Conservation (phyloP, 176 grass and related monocot species). For the Leersia perrieri region DNA sequence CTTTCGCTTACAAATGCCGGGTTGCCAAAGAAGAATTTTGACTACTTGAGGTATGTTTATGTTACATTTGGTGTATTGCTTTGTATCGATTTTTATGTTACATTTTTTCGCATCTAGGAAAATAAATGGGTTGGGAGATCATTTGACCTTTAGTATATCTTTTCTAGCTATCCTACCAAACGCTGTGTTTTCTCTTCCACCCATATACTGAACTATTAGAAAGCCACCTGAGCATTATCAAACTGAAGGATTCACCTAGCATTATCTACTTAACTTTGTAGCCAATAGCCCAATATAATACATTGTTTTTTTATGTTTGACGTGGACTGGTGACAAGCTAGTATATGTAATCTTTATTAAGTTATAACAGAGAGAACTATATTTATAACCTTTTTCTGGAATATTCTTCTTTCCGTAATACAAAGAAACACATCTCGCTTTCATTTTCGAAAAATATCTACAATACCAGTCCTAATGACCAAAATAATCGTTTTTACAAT, state of each 20-base stretch:
- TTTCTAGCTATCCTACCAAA: not conserved
- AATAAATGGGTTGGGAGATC: not conserved
- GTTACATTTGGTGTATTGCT: not conserved
- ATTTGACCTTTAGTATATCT: not conserved
- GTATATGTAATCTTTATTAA: not conserved
- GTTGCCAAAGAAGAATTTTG: conserved; percentile 84
- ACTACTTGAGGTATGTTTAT: conserved; percentile 79
- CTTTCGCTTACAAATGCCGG: conserved; percentile 93
- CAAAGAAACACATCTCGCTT: too few species aligned
- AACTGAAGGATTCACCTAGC: not conserved
- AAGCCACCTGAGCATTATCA: not conserved
- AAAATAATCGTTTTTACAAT: not conserved
- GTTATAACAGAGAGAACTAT: not conserved
- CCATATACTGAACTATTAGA: not conserved
- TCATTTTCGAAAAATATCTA: too few species aligned
- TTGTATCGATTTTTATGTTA: not conserved
- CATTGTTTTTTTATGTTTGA: not conserved
- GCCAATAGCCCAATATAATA: not conserved
- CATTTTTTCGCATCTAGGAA: not conserved
- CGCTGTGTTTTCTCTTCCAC: not conserved
- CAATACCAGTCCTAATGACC: not conserved
- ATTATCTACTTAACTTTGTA: not conserved
- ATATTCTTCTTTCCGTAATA: too few species aligned
- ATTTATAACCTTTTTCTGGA: not conserved
- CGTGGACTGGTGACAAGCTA: not conserved